Conservation (phyloP, 495 filamentous ascomycete species). For the Aeminium ludgeri region DNA sequence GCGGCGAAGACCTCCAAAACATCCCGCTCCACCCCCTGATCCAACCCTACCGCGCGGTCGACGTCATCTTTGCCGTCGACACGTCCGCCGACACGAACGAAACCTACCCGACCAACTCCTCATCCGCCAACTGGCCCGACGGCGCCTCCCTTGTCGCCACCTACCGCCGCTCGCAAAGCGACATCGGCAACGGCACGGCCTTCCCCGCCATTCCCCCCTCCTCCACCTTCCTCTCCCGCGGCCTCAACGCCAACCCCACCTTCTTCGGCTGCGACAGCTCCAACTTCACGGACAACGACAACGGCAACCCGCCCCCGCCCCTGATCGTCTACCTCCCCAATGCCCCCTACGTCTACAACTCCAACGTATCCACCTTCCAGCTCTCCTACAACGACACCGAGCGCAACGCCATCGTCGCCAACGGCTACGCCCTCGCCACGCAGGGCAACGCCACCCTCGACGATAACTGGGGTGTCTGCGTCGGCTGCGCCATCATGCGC, state of each 20-base stretch:
- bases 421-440: conserved; percentile 70
- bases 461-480: conserved; percentile 54
- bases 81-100: conserved; percentile 60
- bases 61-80: conserved; percentile 87
- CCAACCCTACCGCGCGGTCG: conserved; percentile 59
- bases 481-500: conserved; percentile 76
- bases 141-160: conserved; percentile 69
- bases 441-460: conserved; percentile 64
- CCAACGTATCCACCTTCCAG: conserved; percentile 61
- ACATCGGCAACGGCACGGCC: conserved; percentile 59
- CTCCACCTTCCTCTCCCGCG: conserved; percentile 75
- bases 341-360: conserved; percentile 52
- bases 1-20: conserved; percentile 76
- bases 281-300: conserved; percentile 18
- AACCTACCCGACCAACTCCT: conserved; percentile 12
- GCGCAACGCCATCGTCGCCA: conserved; percentile 62
- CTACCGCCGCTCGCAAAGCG: conserved; percentile 52
- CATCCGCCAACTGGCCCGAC: conserved; percentile 53
- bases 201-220: conserved; percentile 72
- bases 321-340: conserved; percentile 87
- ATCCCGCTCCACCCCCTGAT: conserved; percentile 73
- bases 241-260: conserved; percentile 67
- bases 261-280: conserved; percentile 75
- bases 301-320: conserved; percentile 44
- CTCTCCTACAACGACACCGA: conserved; percentile 40